A percentile compares a stretch with the other conserved stretches of the same genome.
Conservation (phyloP, 306 rosid genomes). For the Dalbergia oliveri region DNA sequence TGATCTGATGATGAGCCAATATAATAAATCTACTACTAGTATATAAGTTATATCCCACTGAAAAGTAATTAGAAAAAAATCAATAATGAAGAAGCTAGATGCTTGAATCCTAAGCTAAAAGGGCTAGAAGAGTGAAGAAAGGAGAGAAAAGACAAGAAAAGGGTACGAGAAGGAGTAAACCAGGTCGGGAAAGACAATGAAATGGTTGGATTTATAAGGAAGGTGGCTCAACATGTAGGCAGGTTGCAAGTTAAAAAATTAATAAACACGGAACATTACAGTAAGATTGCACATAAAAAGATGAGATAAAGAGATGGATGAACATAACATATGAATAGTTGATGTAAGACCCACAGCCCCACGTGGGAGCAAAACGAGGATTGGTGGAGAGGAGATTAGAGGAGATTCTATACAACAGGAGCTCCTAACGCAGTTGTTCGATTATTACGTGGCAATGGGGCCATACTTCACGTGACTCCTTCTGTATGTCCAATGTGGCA, state of each 20-base stretch:
- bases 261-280: neutral
- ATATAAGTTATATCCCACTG: neutral
- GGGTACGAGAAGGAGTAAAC: constrained; percentile 16
- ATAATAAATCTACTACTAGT: no score
- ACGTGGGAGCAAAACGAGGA: constrained; percentile 78
- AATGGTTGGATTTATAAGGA: constrained; percentile 46
- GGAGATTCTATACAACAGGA: constrained; percentile 59
- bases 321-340: constrained; percentile 15
- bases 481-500: constrained; percentile 43
- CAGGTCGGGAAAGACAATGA: constrained; percentile 33
- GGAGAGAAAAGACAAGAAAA: constrained; percentile 42
- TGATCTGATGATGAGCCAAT: neutral
- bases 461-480: constrained; percentile 61
- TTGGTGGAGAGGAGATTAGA: constrained; percentile 90
- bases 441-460: constrained; percentile 61
- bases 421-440: constrained; percentile 44
- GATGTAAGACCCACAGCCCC: constrained; percentile 68
- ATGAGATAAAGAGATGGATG: constrained; percentile 23
- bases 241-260: neutral
- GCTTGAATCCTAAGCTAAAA: neutral
- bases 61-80: neutral
- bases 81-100: neutral
- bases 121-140: constrained; percentile 29
- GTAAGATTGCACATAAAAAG: neutral
- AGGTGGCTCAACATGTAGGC: constrained; percentile 3